Evolutionary conservation across 345 rosid genomes (phyloP), one percentile per base, ranked within the genome.

Genomic region (Aethionema arabicum): DNA sequence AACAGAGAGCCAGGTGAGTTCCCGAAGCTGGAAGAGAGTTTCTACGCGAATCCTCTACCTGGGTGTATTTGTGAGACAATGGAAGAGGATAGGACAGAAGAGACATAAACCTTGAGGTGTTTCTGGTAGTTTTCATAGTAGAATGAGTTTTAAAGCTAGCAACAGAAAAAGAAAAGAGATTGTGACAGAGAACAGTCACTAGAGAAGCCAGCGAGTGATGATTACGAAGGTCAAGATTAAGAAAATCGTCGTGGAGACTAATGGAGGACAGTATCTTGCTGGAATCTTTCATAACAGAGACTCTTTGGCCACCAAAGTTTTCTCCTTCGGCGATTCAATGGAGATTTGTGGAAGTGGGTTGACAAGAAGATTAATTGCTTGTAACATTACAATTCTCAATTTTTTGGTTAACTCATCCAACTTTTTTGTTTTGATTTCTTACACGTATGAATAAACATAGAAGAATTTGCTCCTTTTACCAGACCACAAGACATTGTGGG

Each of bases 1-100:
- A 60, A 15, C 38, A 82, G 96, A 63, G 86, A 82, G 77, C 61
- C 73, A 2, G 96, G 96, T 37, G 95, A 88, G 66, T 79, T 86
- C 59, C 96, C 98, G 0, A 91, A 86, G 70, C 79, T 89, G 46
- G 96, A 91, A 72, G 98, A 92, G 74, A 92, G 93, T 68, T 92
- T 92, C 56, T 86, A 78, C 4, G 91, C 91, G 1, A 89, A 92
- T 75, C 98, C 98, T 9, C 75, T 83, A 61, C 96, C 98, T 0
- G 96, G 96, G 37, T 92, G 98, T 74, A 81, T 92, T 9, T 89
- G 96, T 40, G 80, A 81, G 65, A 78, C 70, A 48, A 58, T 50
- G 54, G 63, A 61, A 52, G 70, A 68, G 13, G 55, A 46, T 75
- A 66, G 44, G 3, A 36, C 14, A 57, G 39, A 35, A 62, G 56